Evolutionary conservation across 1,284 basidiomycete species (phyloP), one percentile per base, ranked within the genome.

Genomic region (Austroboletus niveus): DNA sequence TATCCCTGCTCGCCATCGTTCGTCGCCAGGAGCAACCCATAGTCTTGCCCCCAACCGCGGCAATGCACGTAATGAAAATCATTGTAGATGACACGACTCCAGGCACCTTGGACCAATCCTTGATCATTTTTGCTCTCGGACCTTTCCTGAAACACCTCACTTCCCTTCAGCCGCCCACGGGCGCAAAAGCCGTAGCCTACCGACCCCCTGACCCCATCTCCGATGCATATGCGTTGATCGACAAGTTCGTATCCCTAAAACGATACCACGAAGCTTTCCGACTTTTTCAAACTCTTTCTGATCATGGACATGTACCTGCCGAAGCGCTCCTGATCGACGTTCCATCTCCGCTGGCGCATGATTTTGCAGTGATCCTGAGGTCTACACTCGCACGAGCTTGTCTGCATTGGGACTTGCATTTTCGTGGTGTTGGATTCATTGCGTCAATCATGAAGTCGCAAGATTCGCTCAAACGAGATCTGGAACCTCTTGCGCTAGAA

Each of bases 381-480:
- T 70, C 75, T 12, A 71, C 77, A 2, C 57, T 82, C 22, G 68
- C 77, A 14, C 74, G 74, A 38, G 71, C 82, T 8, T 76, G 77
- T 52, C 56, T 80, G 29, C 69, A 76, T 56, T 81, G 78, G 75
- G 69, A 74, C 35, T 82, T 77, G 77, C 63, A 70, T 45, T 52
- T 60, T 31, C 65, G 74, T 36, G 78, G 77, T 1, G 63, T 69
- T 8, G 58, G 57, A 12, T 62, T 80, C 35, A 61, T 80, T 46
- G 60, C 57, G 0, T 60, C 68, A 6, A 59, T 75, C 24, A 60
- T 78, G 44, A 49, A 63, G 45, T 61, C 66, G 12, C 57, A 68
- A 49, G 57, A 64, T 53, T 57, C 63, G n/a, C 60, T 72, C 44
- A 59, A 63, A 47, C 58, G 55, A 30, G 59, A 59, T 31, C 31